Evolutionary conservation across 2,329 filamentous ascomycete species (phyloP).

Genomic region (Talaromyces sp.): DNA sequence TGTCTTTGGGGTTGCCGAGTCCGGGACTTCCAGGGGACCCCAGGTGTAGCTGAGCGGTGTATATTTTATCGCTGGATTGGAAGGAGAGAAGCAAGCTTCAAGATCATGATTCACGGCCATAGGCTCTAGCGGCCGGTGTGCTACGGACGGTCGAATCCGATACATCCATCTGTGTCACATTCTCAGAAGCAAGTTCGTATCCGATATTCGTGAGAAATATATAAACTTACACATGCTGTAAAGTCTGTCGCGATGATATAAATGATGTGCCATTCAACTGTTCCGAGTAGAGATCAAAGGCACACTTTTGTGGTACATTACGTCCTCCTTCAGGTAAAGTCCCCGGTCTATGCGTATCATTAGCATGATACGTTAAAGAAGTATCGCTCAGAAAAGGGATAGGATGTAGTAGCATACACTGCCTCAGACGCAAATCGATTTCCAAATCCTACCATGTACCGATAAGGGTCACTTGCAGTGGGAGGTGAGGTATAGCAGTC

Average conservation of each 20-base stretch:
- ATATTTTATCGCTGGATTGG: background rate
- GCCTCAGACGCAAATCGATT: background rate
- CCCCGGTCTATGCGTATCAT: background rate
- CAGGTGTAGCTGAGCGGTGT: background rate
- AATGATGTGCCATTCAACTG: background rate
- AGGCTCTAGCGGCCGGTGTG: background rate
- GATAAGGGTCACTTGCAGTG: background rate
- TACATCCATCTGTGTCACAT: background rate
- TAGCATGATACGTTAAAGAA: background rate
- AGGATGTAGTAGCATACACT: background rate
- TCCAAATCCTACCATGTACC: conserved; percentile 3
- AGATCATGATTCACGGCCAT: background rate
- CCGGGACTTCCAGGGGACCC: background rate
- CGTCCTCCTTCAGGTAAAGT: background rate
- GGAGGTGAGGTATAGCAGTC: background rate
- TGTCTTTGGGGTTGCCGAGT: background rate
- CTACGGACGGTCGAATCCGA: background rate
- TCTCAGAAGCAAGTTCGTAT: background rate
- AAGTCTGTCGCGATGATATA: background rate
- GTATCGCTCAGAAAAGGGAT: background rate
- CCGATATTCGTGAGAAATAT: background rate
- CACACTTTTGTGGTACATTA: background rate
- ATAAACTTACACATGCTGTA: background rate
- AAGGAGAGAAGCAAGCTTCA: background rate
- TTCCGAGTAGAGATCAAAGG: background rate